These are phyloP conservation scores for Inonotus hispidus DNA, from an alignment of 1,284 basidiomycete species.

Conservation along the genomic window DNA sequence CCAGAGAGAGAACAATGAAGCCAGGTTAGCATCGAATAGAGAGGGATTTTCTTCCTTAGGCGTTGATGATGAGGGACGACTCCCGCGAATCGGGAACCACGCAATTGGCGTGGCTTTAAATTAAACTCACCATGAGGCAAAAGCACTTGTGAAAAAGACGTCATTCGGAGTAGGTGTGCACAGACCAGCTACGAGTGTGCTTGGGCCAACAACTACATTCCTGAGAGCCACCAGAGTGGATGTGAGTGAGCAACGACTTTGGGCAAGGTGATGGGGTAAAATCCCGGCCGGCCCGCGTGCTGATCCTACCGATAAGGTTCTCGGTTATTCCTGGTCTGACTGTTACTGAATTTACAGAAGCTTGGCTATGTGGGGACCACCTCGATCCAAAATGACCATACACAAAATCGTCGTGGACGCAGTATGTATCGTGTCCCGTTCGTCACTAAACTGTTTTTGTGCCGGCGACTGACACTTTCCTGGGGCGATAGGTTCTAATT, in stretches of 20 bases:
- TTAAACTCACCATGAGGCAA: too few relatives aligned
- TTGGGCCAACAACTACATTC: too few relatives aligned
- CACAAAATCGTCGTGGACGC: slow-evolving; percentile 41
- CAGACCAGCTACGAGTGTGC: too few relatives aligned
- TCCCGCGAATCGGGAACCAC: not conserved
- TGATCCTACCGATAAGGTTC: not conserved
- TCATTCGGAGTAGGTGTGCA: too few relatives aligned
- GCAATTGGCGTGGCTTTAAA: too few relatives aligned
- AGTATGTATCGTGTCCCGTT: slow-evolving; percentile 30
- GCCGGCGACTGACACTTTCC: not conserved
- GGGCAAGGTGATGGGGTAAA: too few relatives aligned
- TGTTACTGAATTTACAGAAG: too few relatives aligned
- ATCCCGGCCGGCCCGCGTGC: too few relatives aligned
- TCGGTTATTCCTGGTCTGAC: not conserved
- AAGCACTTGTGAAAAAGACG: too few relatives aligned
- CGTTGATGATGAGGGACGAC: not conserved
- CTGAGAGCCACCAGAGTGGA: too few relatives aligned
- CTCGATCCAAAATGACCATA: not conserved
- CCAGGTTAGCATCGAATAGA: not conserved
- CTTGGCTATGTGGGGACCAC: too few relatives aligned
- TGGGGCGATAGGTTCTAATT: slow-evolving; percentile 48
- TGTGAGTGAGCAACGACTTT: too few relatives aligned
- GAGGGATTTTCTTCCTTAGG: not conserved
- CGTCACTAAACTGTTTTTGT: not conserved
- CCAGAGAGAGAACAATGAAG: not conserved